Conservation (phyloP, 768 basidiomycete species). For the Tulasnella sp. region DNA sequence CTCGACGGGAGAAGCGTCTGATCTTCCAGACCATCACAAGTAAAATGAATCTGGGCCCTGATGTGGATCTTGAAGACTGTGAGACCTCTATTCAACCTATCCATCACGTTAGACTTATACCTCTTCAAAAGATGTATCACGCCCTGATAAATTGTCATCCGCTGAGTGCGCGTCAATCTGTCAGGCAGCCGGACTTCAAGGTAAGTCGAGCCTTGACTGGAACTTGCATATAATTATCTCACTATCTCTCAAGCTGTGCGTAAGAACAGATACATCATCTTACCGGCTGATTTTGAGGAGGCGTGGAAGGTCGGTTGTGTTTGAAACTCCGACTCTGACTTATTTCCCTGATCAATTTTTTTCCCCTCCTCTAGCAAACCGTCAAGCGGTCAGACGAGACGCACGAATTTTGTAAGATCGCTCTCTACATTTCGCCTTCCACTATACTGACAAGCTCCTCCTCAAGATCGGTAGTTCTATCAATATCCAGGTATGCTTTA, state of each 20-base stretch:
- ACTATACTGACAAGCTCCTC: background rate
- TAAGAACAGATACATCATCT: constrained; percentile 94
- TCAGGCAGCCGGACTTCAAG: constrained; percentile 95
- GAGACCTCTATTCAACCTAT: constrained; percentile 24
- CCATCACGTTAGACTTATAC: background rate
- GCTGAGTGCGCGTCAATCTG: constrained; percentile 93
- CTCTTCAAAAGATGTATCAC: constrained; percentile 64
- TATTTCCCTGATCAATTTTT: constrained; percentile 12
- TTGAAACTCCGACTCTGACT: constrained; percentile 24
- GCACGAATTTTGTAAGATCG: constrained; percentile 74
- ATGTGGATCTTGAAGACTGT: constrained; percentile 99
- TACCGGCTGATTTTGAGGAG: constrained; percentile 96
- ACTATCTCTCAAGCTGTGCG: constrained; percentile 54
- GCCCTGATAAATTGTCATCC: constrained; percentile 89
- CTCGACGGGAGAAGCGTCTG: constrained; percentile 84
- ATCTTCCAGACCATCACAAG: constrained; percentile 96
- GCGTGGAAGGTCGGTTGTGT: constrained; percentile 85
- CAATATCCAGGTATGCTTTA: background rate
- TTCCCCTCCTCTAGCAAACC: constrained; percentile 50
- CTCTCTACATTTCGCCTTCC: background rate
- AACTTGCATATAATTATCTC: background rate
- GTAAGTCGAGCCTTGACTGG: constrained; percentile 28
- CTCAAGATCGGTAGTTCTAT: too few species aligned
- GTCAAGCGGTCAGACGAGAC: constrained; percentile 96
- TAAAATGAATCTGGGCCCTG: constrained; percentile 96